phyloP scores from a whole-genome alignment of 2,329 filamentous ascomycete genomes.

The Penicillium sp. region DNA sequence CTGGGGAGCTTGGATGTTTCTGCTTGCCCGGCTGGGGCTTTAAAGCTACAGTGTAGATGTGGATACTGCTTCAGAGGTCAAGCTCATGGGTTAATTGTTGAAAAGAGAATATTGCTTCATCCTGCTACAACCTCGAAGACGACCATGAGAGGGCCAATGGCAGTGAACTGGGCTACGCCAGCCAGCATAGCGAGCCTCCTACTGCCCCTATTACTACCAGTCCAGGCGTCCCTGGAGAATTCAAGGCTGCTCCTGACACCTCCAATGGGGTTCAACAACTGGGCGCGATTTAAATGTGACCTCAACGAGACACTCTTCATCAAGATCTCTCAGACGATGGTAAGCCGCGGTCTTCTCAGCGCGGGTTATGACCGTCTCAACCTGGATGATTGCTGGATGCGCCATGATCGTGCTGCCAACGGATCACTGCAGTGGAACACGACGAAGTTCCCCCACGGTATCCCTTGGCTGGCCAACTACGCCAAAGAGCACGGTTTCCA shows the following conservation, averaged over 20 bases:
- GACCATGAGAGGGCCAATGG: slow-evolving; percentile 7
- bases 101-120: too few relatives aligned
- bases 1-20: too few relatives aligned
- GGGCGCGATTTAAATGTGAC: slow-evolving; percentile 50
- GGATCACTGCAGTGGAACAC: slow-evolving; percentile 45
- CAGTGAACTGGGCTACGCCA: slow-evolving; percentile 5
- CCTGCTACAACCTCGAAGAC: neutral
- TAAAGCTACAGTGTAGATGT: too few relatives aligned
- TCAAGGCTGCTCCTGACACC: slow-evolving; percentile 37
- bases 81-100: too few relatives aligned
- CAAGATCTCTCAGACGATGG: slow-evolving; percentile 49
- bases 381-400: slow-evolving; percentile 50
- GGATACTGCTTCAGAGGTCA: too few relatives aligned
- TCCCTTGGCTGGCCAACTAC: slow-evolving; percentile 44
- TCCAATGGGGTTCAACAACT: slow-evolving; percentile 55
- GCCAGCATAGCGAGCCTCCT: slow-evolving; percentile 14
- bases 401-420: slow-evolving; percentile 34
- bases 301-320: slow-evolving; percentile 51
- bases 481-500: slow-evolving; percentile 42
- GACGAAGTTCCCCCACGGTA: slow-evolving; percentile 44
- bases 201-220: slow-evolving; percentile 12
- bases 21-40: too few relatives aligned
- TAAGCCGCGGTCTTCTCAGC: slow-evolving; percentile 40
- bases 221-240: slow-evolving; percentile 20
- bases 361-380: slow-evolving; percentile 44